Percentiles rank a stretch among this genome's conserved stretches.
phyloP scores from a whole-genome alignment of 306 rosid genomes.

The Alnus rubra region DNA sequence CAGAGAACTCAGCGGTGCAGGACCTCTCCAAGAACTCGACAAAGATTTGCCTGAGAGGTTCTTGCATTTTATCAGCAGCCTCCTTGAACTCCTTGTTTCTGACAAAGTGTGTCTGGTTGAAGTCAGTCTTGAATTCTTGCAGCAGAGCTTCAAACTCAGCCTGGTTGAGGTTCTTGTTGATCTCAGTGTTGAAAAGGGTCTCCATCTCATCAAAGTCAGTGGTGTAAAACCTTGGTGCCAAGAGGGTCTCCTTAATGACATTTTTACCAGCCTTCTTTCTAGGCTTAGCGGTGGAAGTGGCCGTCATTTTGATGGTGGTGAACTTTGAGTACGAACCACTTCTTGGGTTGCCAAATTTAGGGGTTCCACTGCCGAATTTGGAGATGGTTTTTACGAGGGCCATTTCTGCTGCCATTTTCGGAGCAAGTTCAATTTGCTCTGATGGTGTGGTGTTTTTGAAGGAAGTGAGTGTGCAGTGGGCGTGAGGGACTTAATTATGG shows the following conservation, averaged over 20 bases:
- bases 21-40: slow-evolving; percentile 99
- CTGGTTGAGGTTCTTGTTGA: slow-evolving; percentile 82
- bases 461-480: not conserved
- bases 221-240: slow-evolving; percentile 94
- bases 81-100: slow-evolving; percentile 98
- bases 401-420: slow-evolving; percentile 76
- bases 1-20: slow-evolving; percentile 98
- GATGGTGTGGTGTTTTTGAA: not conserved
- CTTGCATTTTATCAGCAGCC: slow-evolving; percentile 89
- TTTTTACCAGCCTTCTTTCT: slow-evolving; percentile 55
- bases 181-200: slow-evolving; percentile 94
- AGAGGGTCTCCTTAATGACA: slow-evolving; percentile 78
- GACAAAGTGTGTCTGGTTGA: slow-evolving; percentile 94
- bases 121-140: slow-evolving; percentile 98
- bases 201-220: slow-evolving; percentile 98
- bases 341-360: slow-evolving; percentile 49
- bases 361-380: slow-evolving; percentile 50
- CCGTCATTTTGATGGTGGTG: slow-evolving; percentile 59
- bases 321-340: slow-evolving; percentile 37
- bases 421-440: not conserved
- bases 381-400: slow-evolving; percentile 86
- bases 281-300: slow-evolving; percentile 48
- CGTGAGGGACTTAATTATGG: not conserved
- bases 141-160: slow-evolving; percentile 83
- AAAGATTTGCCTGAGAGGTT: slow-evolving; percentile 85